Base-by-base conservation (phyloP, 2,329 filamentous ascomycete species). In the Paramyrothecium roridum region DNA sequence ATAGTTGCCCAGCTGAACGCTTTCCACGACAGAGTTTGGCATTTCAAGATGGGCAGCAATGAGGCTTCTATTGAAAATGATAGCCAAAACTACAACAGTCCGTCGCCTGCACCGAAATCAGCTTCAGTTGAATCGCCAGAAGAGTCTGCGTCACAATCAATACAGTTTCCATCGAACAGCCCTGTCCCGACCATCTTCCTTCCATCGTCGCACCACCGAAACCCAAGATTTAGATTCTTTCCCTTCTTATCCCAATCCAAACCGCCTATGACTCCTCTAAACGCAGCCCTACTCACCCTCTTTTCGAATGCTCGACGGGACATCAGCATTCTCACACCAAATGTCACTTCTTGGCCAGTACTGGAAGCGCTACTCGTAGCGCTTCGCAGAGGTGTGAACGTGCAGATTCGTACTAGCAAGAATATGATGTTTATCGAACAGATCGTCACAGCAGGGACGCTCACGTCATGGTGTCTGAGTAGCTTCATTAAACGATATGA, bases 351-450 rank as follows among this genome's bases (percentile, higher is more conserved):
- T 0, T 76, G 78, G 50, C 80, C 87, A 0, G 84, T 90, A 0
- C 72, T 92, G 0, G 71, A 80, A 1, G 84, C 82, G 0, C 68
- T 96, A 0, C 61, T 88, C 1, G 73, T 73, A 1, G 87, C 88
- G 0, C 72, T 93, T 0, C 61, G 72, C 3, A 80, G 89, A 1
- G 89, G 90, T 1, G 81, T 95, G 12, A 71, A 88, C 53, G 83
- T 96, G 1, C 76, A 76, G 8, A 80, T 93, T 47, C 76, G 89
- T 8, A 91, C 89, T 0, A 87, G 85, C 60, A 80, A 80, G 56
- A 76, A 77, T 16, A 85, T 93, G 78, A 93, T 92, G 89, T 66
- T 89, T 17, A 72, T 90, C 30, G 91, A 96, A 72, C 91, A 96
- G 68, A 75, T 95, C n/a, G 76, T 91, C 22, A 95, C 90, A 0